Base-by-base conservation (phyloP, 257 asterid species). In the Gentiana macrophylla region DNA sequence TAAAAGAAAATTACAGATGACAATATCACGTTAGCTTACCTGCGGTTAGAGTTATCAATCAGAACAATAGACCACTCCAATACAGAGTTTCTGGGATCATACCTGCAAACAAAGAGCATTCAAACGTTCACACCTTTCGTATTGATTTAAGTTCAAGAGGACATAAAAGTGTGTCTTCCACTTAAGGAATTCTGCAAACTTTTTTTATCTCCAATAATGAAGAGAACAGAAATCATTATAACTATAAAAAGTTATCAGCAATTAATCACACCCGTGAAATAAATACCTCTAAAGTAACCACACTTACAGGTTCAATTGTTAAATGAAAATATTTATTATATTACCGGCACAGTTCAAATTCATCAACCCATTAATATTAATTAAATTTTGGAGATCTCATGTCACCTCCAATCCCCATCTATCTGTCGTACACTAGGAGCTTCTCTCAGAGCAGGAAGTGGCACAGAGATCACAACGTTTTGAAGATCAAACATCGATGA, bases 391-490 rank as follows among this genome's bases (percentile, higher is more conserved):
- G 46, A 52, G 35, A 36, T n/a, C 45, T 34, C n/a, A 59, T n/a
- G 12, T 74, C 57, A 90, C 98, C 94, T 80, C 89, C 88, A 86
- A 62, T 90, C 98, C 63, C 98, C 98, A 67, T 90, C 96, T 48
- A 86, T 74, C 77, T 86, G 96, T 56, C 73, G 80, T 44, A 90
- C 89, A 64, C 46, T 80, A 49, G 98, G 98, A 61, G 83, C 78
- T 61, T 86, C 98, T 60, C 91, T 80, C 65, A 90, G 86, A 72
- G 96, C 90, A 9, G 98, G 98, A 62, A 90, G 94, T 66, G 98
- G 96, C 68, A 90, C 87, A 63, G 96, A 80, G 67, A 90, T 80
- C 68, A 90, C 79, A 70, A 90, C 96, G 62, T 84, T 90, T 60
- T 90, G 96, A 48, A 90, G 83, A 73, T 79, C 84, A 76, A 86